A percentile compares a stretch with the other conserved stretches of the same genome.
These are phyloP conservation scores for Fusarium odoratissimum DNA, from an alignment of 2,329 filamentous ascomycete genomes.

Conservation along the genomic window DNA sequence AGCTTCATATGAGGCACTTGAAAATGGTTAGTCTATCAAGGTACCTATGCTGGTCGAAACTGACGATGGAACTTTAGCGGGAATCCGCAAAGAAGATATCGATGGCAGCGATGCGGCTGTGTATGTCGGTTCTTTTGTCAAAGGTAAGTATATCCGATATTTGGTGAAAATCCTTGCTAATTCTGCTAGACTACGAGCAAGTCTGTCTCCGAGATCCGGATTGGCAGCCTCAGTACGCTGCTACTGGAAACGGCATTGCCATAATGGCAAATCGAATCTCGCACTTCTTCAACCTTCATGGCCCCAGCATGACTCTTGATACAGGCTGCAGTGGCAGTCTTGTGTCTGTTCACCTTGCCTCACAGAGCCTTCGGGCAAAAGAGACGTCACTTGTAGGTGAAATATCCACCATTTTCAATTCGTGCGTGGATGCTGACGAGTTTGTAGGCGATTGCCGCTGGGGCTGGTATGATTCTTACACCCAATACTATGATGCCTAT, in stretches of 20 bases:
- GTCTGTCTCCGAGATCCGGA: conserved; percentile 62
- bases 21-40: conserved; percentile 53
- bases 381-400: conserved; percentile 56
- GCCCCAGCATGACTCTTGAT: conserved; percentile 68
- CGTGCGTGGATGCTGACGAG: conserved; percentile 25
- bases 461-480: conserved; percentile 64
- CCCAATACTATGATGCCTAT: conserved; percentile 68
- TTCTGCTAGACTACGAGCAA: conserved; percentile 60
- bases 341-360: conserved; percentile 65
- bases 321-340: conserved; percentile 69
- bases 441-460: conserved; percentile 60
- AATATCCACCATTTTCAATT: not conserved
- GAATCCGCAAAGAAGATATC: conserved; percentile 57
- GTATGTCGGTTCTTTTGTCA: conserved; percentile 63
- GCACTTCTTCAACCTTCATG: conserved; percentile 65
- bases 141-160: conserved; percentile 49
- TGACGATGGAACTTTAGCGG: conserved; percentile 49
- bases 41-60: not conserved
- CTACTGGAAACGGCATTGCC: conserved; percentile 64
- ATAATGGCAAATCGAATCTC: conserved; percentile 68
- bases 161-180: not conserved
- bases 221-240: conserved; percentile 62
- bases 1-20: conserved; percentile 62
- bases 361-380: conserved; percentile 59
- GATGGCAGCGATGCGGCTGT: conserved; percentile 59